Evolutionary conservation across 192 early-diverging fungal species (phyloP).

Genomic region (Backusella sp.): DNA sequence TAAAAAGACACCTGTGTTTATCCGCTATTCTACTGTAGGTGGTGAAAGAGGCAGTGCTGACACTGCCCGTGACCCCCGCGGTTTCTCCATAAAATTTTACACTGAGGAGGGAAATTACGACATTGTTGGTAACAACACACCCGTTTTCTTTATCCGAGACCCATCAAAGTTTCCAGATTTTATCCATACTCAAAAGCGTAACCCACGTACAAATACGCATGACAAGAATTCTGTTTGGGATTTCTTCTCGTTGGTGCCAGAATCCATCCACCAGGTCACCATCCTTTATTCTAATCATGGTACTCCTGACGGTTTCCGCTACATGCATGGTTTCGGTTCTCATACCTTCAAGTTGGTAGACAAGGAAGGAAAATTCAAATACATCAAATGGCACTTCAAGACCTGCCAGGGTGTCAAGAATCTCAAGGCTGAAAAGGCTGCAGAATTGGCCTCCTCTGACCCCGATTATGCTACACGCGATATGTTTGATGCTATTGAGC

Average conservation of each 20-base stretch:
- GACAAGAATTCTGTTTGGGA: slow-evolving; percentile 76
- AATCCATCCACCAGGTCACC: slow-evolving; percentile 77
- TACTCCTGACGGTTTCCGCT: slow-evolving; percentile 72
- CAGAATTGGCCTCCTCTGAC: slow-evolving; percentile 52
- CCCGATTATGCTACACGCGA: slow-evolving; percentile 76
- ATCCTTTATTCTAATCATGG: slow-evolving; percentile 84
- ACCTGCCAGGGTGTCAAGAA: slow-evolving; percentile 79
- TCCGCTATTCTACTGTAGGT: slow-evolving; percentile 79
- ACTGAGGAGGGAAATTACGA: slow-evolving; percentile 85
- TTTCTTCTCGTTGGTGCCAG: slow-evolving; percentile 73
- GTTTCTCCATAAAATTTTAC: slow-evolving; percentile 83
- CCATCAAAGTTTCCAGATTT: slow-evolving; percentile 80
- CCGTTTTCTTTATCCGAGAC: slow-evolving; percentile 82
- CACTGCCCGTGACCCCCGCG: slow-evolving; percentile 77
- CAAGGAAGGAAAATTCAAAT: slow-evolving; percentile 60
- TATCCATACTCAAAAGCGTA: slow-evolving; percentile 81
- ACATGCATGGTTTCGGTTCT: slow-evolving; percentile 81
- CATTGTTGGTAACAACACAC: slow-evolving; percentile 85
- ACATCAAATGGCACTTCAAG: slow-evolving; percentile 87
- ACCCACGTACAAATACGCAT: slow-evolving; percentile 71
- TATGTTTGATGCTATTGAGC: slow-evolving; percentile 69
- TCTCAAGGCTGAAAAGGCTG: slow-evolving; percentile 61
- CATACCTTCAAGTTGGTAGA: slow-evolving; percentile 77
- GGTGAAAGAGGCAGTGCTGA: slow-evolving; percentile 75
- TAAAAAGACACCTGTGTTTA: slow-evolving; percentile 78